Base-by-base conservation (phyloP, 805 yeast species). In the Ogataea minuta region DNA sequence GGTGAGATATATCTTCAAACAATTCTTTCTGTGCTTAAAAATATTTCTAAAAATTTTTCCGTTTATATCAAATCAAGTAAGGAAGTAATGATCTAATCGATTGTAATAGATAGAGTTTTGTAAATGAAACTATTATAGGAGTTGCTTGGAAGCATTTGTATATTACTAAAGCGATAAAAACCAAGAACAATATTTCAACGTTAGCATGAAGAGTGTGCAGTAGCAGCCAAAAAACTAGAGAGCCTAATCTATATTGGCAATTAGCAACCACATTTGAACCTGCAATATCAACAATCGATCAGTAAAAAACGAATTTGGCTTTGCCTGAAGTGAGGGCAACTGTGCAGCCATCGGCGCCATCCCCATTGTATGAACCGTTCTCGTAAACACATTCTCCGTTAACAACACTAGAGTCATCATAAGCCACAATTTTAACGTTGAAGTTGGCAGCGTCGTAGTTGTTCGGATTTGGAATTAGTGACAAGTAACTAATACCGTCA, bases 271-370 rank as follows among this genome's bases (percentile, higher is more conserved):
- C 23, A 31, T 26, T n/a, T 9, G 14, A 4, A 24, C 21, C 21
- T 19, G 21, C 8, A 19, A 19, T 8, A 19, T 19, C 21, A 8
- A 19, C 8, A 19, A 19, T 5, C 26, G 13, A 23, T 17, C 23
- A 43, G 34, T 87, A 88, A 49, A 89, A 73, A 39, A 88, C 95
- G 63, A 84, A 85, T 63, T 84, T 73, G 48, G 95, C 97, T 49
- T 68, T 69, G 64, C 99, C 98, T 23, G 71, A 63, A 43, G 88
- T 78, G 49, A 91, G 95, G 51, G 95, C 81, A 50, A 84, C 95
- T 39, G 98, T 91, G 78, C 98, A 91, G 53, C 98, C 98, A 54
- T 80, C 88, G 31, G 81, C 46, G 50, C 88, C 87, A 46, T 64
- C 66, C 44, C 84, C 85, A 55, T 74, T 74, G 73, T 81, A 86